Evolutionary conservation across 176 grass and related monocot species (phyloP), one percentile per base, ranked within the genome.

Genomic region (Thinopyrum elongatum): DNA sequence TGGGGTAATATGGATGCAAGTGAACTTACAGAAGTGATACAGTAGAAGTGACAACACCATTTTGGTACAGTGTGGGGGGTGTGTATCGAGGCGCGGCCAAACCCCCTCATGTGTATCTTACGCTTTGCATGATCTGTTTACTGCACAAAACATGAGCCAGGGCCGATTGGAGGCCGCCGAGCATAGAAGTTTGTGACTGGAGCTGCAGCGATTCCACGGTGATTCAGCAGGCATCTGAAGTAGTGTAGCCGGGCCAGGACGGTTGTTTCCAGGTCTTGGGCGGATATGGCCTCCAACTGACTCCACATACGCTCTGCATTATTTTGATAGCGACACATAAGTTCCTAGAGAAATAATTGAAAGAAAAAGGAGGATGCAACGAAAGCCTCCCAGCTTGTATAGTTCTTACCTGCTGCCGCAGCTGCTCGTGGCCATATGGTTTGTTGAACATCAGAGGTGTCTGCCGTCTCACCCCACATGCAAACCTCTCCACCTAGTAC

Each of bases 381-480:
- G 4, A 7, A 80, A 63, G 17, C 2, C 70, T 82, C 55, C 22
- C 49, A 55, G 47, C 19, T 60, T 59, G 77, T 10, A 42, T 5
- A 59, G 33, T 76, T 70, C 21, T 27, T 90, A 99, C 94, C 97
- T 77, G 94, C 97, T 10, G 94, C 94, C 4, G 97, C 94, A 17
- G 97, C 97, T 74, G 97, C 93, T 47, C 97, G 92, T 17, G 97
- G 97, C 94, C 97, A 96, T 78, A 99, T 96, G 34, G 97, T 96
- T 80, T 99, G 97, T 82, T 91, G 94, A 80, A 95, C 90, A 87
- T 88, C 88, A 30, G 94, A 96, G 1, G 94, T 90, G 88, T 99
- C 94, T 77, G 85, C 92, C 23, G 79, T 94, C 84, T 99, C 97
- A 2, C 84, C 92, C 97, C 97, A 98, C 94, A 98, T 85, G 92